Conservation (phyloP, 495 filamentous ascomycete genomes). For the Penicillium cosmopolitanum region DNA sequence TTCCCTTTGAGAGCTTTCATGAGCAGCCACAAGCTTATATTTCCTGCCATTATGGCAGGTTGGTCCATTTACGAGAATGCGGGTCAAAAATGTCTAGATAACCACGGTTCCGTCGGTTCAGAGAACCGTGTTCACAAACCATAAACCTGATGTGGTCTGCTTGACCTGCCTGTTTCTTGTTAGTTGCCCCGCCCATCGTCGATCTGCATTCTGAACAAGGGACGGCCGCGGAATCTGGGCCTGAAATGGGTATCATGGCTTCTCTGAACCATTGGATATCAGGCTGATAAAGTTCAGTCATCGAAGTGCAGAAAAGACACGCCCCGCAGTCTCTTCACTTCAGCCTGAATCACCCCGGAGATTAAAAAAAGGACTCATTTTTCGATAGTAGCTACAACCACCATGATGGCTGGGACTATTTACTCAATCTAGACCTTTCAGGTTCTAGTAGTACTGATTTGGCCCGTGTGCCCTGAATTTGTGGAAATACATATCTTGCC, state of each 20-base stretch:
- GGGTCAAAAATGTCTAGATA: background rate
- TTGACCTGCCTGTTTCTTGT: conserved; percentile 15
- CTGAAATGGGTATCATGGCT: conserved; percentile 1
- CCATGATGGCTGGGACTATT: background rate
- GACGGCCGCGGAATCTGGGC: background rate
- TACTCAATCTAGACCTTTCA: conserved; percentile 1
- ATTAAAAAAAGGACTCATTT: conserved; percentile 1
- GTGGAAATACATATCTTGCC: background rate
- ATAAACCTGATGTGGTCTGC: background rate
- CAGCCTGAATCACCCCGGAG: conserved; percentile 1
- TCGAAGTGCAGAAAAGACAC: background rate
- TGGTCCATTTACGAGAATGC: background rate
- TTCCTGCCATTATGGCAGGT: background rate
- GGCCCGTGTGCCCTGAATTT: background rate
- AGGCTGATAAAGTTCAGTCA: background rate
- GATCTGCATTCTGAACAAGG: conserved; percentile 8
- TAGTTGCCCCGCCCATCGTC: conserved; percentile 6
- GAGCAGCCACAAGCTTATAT: background rate
- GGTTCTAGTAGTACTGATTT: background rate
- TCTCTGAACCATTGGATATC: background rate
- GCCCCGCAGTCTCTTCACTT: background rate
- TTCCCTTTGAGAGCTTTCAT: background rate
- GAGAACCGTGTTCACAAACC: background rate
- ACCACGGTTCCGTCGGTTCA: background rate
- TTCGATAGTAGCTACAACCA: background rate